Evolutionary conservation across 164 flowering plant genomes (phyloP).

Genomic region (Stephania yunnanensis): DNA sequence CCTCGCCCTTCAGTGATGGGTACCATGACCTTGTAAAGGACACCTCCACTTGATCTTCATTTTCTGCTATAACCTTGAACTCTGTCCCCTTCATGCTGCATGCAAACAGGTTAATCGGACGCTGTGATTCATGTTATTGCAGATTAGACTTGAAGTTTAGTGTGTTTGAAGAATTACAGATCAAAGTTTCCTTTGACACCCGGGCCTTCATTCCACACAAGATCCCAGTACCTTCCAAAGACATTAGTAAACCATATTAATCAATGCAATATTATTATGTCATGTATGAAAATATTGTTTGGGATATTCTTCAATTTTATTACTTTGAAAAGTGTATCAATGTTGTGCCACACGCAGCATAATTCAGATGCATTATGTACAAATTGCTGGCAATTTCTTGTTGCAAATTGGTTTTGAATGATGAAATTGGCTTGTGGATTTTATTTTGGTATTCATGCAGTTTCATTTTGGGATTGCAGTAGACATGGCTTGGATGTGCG

Average conservation of each 20-base stretch:
- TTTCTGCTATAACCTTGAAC: constrained; percentile 55
- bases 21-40: constrained; percentile 83
- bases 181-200: constrained; percentile 22
- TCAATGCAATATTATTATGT: background rate
- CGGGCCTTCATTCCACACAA: constrained; percentile 30
- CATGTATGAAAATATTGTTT: too few species aligned
- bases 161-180: constrained; percentile 17
- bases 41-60: constrained; percentile 72
- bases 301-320: background rate
- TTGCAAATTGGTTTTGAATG: too few species aligned
- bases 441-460: too few species aligned
- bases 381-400: too few species aligned
- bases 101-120: background rate
- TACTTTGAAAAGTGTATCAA: background rate
- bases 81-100: constrained; percentile 63
- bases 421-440: too few species aligned
- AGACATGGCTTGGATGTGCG: too few species aligned
- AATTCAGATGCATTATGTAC: too few species aligned
- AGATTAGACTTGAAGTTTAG: background rate
- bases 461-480: too few species aligned
- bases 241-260: background rate
- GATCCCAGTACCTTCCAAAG: constrained; percentile 37
- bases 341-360: background rate
- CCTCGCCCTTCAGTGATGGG: constrained; percentile 52
- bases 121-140: background rate